A percentile compares a stretch with the other conserved stretches of the same genome.
These are phyloP conservation scores for Fabrea salina DNA, from an alignment of 169 alveolate genomes.

Conservation along the genomic window DNA sequence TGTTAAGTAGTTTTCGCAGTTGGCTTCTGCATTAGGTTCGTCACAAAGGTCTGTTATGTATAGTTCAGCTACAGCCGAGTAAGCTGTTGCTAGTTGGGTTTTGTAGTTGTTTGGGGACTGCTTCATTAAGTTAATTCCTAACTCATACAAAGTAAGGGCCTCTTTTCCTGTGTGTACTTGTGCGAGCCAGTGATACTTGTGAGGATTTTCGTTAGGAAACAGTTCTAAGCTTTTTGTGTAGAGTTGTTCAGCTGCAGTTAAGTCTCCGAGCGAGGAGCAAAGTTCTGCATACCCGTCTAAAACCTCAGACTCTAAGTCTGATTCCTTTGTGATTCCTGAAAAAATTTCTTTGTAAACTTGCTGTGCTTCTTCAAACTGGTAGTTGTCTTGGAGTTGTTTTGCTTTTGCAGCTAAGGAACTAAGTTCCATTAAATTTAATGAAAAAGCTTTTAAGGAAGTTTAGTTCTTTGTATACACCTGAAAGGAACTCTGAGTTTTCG, in stretches of 20 bases:
- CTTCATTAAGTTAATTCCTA: not conserved
- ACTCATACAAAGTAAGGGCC: not conserved
- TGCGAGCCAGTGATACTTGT: not conserved
- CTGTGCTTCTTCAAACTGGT: too few relatives aligned
- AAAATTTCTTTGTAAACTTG: too few relatives aligned
- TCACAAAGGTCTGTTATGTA: conserved; percentile 61
- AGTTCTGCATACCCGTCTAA: conserved; percentile 19
- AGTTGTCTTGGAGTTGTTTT: too few relatives aligned
- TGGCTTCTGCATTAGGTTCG: conserved; percentile 44
- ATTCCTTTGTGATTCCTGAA: too few relatives aligned
- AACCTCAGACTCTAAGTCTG: too few relatives aligned
- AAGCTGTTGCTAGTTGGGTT: conserved; percentile 46
- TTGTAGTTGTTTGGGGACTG: not conserved
- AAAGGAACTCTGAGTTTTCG: conserved; percentile 13
- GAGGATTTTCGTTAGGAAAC: not conserved
- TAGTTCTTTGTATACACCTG: not conserved
- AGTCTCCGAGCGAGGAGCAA: not conserved
- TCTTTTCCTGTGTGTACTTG: conserved; percentile 9
- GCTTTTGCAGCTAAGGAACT: too few relatives aligned
- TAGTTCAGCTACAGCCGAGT: conserved; percentile 52
- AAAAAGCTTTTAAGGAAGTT: not conserved
- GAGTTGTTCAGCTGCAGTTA: not conserved
- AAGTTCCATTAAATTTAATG: too few relatives aligned
- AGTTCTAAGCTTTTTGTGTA: not conserved
- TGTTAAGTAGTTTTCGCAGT: conserved; percentile 40